Evolutionary conservation across 2,329 filamentous ascomycete genomes (phyloP).

Genomic region (Lasiodiplodia citricola): DNA sequence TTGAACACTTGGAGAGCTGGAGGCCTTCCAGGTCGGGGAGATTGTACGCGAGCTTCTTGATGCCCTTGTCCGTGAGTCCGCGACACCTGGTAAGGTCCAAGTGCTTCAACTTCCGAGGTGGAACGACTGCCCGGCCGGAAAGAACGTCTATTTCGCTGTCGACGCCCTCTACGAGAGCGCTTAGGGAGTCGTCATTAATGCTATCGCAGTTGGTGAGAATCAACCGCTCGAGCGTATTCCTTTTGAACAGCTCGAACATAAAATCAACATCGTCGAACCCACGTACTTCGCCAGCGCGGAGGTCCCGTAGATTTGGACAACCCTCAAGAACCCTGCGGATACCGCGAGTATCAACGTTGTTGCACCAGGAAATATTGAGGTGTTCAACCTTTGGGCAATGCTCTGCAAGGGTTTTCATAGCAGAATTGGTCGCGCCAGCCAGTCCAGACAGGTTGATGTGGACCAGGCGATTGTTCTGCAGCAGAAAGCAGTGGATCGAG

Average conservation of each 20-base stretch:
- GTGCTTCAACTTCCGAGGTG: conserved; percentile 78
- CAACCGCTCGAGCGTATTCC: conserved; percentile 82
- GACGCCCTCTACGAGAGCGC: conserved; percentile 74
- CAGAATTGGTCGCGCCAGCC: conserved; percentile 77
- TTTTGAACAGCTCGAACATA: conserved; percentile 74
- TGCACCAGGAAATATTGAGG: conserved; percentile 93
- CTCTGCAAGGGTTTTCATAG: conserved; percentile 83
- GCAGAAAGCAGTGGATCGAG: conserved; percentile 76
- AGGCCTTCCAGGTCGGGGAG: conserved; percentile 82
- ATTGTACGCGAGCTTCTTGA: conserved; percentile 74
- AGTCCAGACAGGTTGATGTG: conserved; percentile 87
- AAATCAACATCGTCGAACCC: conserved; percentile 79
- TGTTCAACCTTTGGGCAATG: conserved; percentile 81
- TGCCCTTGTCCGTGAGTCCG: conserved; percentile 72
- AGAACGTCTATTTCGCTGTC: conserved; percentile 82
- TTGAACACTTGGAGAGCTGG: conserved; percentile 78
- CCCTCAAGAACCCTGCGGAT: conserved; percentile 73
- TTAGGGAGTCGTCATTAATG: conserved; percentile 75
- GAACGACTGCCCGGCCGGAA: conserved; percentile 75
- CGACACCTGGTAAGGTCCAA: conserved; percentile 83
- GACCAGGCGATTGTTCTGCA: conserved; percentile 78
- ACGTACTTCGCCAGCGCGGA: conserved; percentile 80
- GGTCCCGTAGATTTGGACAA: conserved; percentile 75
- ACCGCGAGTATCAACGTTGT: conserved; percentile 78
- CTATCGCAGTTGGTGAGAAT: conserved; percentile 80